These are phyloP conservation scores for Erodium chrysanthum DNA, from an alignment of 441 rosid species.

Conservation along the genomic window DNA sequence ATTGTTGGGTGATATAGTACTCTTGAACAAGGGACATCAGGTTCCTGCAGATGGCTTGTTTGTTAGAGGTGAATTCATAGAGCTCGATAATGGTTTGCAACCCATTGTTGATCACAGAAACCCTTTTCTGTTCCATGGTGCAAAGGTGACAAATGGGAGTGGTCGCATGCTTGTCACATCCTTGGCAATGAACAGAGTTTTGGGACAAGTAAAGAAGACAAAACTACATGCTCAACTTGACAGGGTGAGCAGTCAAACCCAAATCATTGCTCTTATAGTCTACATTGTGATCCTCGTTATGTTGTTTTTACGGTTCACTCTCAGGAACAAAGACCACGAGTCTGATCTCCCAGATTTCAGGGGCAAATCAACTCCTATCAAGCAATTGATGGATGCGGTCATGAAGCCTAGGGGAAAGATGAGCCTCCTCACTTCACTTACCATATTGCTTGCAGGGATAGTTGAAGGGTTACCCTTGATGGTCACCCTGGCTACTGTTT, in stretches of 20 bases:
- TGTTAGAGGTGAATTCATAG: background rate
- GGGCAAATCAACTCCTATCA: background rate
- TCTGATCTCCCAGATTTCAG: slow-evolving; percentile 5
- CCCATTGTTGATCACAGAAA: slow-evolving; percentile 1
- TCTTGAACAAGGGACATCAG: background rate
- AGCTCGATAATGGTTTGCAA: background rate
- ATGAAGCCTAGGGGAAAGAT: background rate
- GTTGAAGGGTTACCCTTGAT: slow-evolving; percentile 13
- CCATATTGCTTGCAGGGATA: slow-evolving; percentile 6
- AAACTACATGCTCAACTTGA: slow-evolving; percentile 9
- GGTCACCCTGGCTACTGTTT: background rate
- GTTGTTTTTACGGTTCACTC: slow-evolving; percentile 13
- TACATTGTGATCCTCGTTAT: background rate
- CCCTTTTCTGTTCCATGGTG: slow-evolving; percentile 14
- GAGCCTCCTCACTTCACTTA: slow-evolving; percentile 3
- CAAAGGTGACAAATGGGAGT: slow-evolving; percentile 7
- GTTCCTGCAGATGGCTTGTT: slow-evolving; percentile 17
- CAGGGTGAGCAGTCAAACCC: background rate
- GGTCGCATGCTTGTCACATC: slow-evolving; percentile 15
- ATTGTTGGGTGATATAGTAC: slow-evolving; percentile 11
- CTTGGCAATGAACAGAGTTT: slow-evolving; percentile 3
- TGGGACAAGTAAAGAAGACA: background rate
- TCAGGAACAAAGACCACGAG: background rate
- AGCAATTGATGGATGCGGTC: too few relatives aligned
- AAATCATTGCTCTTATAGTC: background rate